Conservation (phyloP, 805 yeast genomes). For the Sungouiozyma intestinalis region DNA sequence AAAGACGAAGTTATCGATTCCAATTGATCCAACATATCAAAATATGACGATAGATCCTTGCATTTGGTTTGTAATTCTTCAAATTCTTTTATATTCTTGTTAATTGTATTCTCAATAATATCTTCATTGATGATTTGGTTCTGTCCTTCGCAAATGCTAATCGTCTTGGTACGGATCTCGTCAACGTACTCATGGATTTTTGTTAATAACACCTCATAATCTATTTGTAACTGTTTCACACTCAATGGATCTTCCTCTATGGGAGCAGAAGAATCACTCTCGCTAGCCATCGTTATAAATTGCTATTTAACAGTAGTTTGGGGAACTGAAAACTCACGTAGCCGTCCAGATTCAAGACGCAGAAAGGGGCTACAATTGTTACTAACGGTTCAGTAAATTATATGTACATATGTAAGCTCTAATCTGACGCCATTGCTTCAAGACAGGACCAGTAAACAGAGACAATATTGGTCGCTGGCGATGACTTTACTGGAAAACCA, state of each 20-base stretch:
- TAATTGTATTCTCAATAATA: constrained; percentile 26
- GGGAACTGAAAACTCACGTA: no score
- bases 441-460: no score
- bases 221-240: constrained; percentile 46
- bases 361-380: no score
- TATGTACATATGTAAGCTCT: no score
- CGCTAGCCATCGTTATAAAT: constrained; percentile 1
- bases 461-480: no score
- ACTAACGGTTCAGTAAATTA: no score
- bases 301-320: no score
- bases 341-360: no score
- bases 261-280: background rate
- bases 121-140: constrained; percentile 18
- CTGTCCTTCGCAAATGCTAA: constrained; percentile 17
- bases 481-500: no score
- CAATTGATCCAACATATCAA: constrained; percentile 44
- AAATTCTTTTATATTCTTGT: constrained; percentile 32
- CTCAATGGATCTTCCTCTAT: constrained; percentile 50
- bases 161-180: constrained; percentile 36
- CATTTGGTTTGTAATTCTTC: constrained; percentile 36
- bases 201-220: constrained; percentile 54
- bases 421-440: no score
- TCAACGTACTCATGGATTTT: constrained; percentile 49
- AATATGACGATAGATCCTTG: constrained; percentile 40
- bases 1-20: constrained; percentile 33